Base-by-base conservation (phyloP, 208 protist genomes). In the Trypanosoma lewisi region DNA sequence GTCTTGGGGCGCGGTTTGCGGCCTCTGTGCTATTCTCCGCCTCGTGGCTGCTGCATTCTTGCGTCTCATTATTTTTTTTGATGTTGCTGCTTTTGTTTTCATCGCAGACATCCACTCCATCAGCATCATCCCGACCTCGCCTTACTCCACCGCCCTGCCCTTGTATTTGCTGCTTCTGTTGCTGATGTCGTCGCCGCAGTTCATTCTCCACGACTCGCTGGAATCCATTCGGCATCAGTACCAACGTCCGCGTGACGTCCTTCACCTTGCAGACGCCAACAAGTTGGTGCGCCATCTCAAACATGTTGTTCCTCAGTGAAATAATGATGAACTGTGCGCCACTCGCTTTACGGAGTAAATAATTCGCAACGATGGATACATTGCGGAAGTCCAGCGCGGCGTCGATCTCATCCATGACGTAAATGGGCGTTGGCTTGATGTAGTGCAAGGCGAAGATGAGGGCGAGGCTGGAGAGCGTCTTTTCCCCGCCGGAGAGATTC, bases 361-460 rank as follows among this genome's bases (percentile, higher is more conserved):
- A 99, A 74, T 99, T 97, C 25, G 98, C 98, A 16, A 99, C 97
- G 65, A 99, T 99, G 14, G 96, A 98, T 6, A 97, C 92, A 74
- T 99, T 99, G 31, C 96, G 88, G 78, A 99, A 99, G 77, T 99
- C 99, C 7, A 99, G 86, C 4, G 99, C 99, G 8, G 99, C 99
- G 78, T 99, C 99, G 63, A 99, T 99, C 79, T 99, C 99, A 83
- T 99, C 99, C 98, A 99, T 99, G 41, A 99, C 96, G 82, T 99
- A 99, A 36, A 99, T 94, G 1, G 98, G 98, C n/a, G 97, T 99
- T 9, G 98, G 98, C 75, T 99, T 99, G 79, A 98, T 99, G 78
- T 99, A 93, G 78, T 99, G 99, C 16, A 99, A 91, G 19, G 99
- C 98, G 82, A 99, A 99, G 33, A 99, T 98, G 30, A 99, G 89